phyloP scores from a whole-genome alignment of 345 rosid genomes.

The Syzygium jambos region DNA sequence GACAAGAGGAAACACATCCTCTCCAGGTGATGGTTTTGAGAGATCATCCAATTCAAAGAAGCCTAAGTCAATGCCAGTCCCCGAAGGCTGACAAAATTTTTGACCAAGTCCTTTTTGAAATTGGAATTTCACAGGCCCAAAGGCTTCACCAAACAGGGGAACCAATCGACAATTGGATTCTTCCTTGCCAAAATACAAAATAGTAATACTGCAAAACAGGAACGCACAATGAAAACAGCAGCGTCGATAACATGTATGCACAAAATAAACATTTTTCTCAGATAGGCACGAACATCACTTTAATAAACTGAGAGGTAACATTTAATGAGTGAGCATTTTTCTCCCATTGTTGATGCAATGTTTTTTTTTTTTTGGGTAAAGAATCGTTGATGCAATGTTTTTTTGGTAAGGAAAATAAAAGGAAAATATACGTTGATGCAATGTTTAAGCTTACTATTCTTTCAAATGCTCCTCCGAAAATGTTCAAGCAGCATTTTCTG shows the following conservation, averaged over 20 bases:
- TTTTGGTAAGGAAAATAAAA: too few species aligned
- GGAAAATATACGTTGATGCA: too few species aligned
- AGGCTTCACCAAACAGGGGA: conserved; percentile 16
- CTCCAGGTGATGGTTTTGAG: conserved; percentile 15
- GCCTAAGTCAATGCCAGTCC: conserved; percentile 36
- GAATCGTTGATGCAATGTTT: too few species aligned
- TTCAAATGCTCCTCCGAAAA: neutral
- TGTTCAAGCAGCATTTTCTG: neutral
- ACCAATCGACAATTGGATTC: conserved; percentile 24
- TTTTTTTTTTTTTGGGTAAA: too few species aligned
- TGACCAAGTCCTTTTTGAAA: conserved; percentile 32
- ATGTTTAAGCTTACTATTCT: too few species aligned
- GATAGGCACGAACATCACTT: too few species aligned
- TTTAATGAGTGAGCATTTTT: too few species aligned
- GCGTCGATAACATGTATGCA: neutral
- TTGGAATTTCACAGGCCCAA: conserved; percentile 13
- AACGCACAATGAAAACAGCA: neutral
- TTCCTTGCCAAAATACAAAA: conserved; percentile 40
- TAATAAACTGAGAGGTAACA: too few species aligned
- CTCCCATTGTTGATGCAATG: too few species aligned
- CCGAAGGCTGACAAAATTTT: conserved; percentile 31
- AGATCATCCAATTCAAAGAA: conserved; percentile 22
- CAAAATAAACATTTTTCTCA: neutral
- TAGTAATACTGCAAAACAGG: conserved; percentile 21
- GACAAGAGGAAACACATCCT: conserved; percentile 27